Evolutionary conservation across 23 red algal genomes (phyloP).

Genomic region (Agarophyton chilense): DNA sequence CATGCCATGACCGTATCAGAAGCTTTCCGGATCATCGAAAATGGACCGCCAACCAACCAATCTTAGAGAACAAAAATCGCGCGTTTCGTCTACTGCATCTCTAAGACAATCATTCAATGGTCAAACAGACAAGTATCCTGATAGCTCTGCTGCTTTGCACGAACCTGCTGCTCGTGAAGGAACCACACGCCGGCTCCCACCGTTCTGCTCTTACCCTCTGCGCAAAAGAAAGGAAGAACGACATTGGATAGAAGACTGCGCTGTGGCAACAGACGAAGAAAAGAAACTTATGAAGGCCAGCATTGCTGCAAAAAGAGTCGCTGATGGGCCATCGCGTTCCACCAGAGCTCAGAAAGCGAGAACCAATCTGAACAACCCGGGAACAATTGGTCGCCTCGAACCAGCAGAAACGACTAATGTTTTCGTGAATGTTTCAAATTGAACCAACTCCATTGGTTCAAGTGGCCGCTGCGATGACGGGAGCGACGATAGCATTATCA

Average conservation of each 20-base stretch:
- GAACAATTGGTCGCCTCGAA: background rate
- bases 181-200: too few relatives aligned
- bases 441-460: background rate
- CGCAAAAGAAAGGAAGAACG: background rate
- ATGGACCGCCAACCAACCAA: background rate
- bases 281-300: background rate
- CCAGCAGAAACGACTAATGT: background rate
- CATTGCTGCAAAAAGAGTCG: background rate
- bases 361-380: background rate
- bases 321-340: background rate
- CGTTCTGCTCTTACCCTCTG: background rate
- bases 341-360: conserved; percentile 8
- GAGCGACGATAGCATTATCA: conserved; percentile 28
- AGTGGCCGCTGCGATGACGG: conserved; percentile 5
- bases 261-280: background rate
- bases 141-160: background rate
- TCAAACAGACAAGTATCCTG: background rate
- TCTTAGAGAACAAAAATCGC: background rate
- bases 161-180: too few relatives aligned
- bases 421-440: background rate
- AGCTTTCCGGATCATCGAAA: conserved; percentile 24
- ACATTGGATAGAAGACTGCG: conserved; percentile 1
- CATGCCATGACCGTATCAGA: conserved; percentile 18
- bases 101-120: background rate
- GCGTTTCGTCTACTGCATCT: background rate